Base-by-base conservation (phyloP, 768 basidiomycete species). In the Auriscalpium vulgare region DNA sequence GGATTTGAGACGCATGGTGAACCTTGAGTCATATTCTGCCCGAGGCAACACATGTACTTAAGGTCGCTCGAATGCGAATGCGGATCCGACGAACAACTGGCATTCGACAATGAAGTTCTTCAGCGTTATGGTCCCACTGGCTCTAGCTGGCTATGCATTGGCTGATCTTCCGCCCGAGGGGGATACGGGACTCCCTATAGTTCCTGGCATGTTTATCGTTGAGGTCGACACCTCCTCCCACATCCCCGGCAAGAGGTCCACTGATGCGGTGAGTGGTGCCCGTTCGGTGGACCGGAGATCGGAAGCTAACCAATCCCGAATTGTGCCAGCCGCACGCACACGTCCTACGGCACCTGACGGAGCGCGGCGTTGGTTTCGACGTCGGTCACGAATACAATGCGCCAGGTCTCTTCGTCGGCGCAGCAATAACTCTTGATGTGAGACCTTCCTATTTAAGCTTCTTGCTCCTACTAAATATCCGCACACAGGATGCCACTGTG, bases 361-460 rank as follows among this genome's bases (percentile, higher is more conserved):
- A 43, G 17, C 40, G 40, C 3, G 40, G 40, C 40, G 40, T 43
- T 43, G 40, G 40, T 17, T 43, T 43, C 40, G 7, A 43, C 17
- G 40, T 43, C 40, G 40, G 17, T 13, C 40, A 17, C 13, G 17
- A 13, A 14, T 43, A 14, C 40, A 43, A 43, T 17, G 13, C 40
- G 4, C 40, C 40, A 9, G 40, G 40, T 13, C 13, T 43, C 3
- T 43, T 43, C 40, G 40, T 43, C 8, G 40, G 40, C 40, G 40
- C 40, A 17, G 13, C 40, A 8, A 17, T 43, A 13, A 43, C 29
- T 29, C 70, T 74, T 51, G 77, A 74, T 2, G 78, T 79, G 46
- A 75, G 75, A 29, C 75, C 48, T 77, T 78, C 3, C 63, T 79
- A 23, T 78, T 80, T 59, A 80, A 29, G 29, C 29, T 29, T 7